Conservation (phyloP, 192 early-diverging fungal species). For the Entomortierella parvispora region DNA sequence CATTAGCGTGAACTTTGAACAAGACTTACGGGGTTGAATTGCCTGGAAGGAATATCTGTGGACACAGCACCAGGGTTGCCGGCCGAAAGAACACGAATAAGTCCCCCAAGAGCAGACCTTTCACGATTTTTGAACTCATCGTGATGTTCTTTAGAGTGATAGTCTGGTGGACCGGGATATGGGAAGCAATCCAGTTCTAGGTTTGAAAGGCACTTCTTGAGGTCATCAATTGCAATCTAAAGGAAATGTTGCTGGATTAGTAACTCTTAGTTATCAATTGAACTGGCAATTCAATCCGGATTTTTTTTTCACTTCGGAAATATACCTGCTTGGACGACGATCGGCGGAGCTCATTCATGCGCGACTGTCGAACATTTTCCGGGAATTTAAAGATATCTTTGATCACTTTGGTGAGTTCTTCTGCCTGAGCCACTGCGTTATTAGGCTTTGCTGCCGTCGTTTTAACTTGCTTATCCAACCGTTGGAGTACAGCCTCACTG, state of each 20-base stretch:
- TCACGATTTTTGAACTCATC: constrained; percentile 57
- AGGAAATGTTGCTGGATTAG: background rate
- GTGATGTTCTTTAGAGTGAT: constrained; percentile 63
- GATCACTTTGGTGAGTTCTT: constrained; percentile 55
- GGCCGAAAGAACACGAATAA: constrained; percentile 34
- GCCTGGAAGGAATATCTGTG: constrained; percentile 21
- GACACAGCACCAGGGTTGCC: constrained; percentile 15
- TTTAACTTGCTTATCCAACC: constrained; percentile 26
- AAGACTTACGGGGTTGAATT: constrained; percentile 29
- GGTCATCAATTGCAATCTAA: constrained; percentile 57
- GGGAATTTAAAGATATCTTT: constrained; percentile 54
- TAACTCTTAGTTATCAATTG: too few relatives aligned
- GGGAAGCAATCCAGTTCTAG: constrained; percentile 62
- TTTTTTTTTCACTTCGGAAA: constrained; percentile 1
- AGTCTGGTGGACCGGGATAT: constrained; percentile 58
- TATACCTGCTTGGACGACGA: constrained; percentile 58
- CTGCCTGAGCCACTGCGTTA: constrained; percentile 38
- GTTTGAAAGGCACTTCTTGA: constrained; percentile 61
- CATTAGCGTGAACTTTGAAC: background rate
- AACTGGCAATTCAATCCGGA: too few relatives aligned
- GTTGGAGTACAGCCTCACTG: constrained; percentile 25
- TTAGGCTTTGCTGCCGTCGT: constrained; percentile 20
- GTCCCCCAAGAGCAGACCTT: constrained; percentile 21
- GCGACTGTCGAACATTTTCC: constrained; percentile 39
- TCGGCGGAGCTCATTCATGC: constrained; percentile 53